Base-by-base conservation (phyloP, 2,329 filamentous ascomycete species). In the Apiospora rasikravindrae region DNA sequence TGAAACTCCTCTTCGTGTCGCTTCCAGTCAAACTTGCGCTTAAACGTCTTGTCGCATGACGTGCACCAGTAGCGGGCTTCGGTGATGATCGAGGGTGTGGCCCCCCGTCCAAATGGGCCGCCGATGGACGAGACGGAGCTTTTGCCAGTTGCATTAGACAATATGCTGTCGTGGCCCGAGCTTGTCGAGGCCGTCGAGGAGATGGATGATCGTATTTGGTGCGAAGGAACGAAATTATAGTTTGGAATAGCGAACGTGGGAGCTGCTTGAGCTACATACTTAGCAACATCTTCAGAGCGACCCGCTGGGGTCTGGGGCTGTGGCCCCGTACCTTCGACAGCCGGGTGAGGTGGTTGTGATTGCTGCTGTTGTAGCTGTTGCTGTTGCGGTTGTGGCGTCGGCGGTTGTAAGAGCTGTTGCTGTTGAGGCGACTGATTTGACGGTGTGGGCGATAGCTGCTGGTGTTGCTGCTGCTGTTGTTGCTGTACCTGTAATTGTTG, bases 1-100 rank as follows among this genome's bases (percentile, higher is more conserved):
- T 92, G 90, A 77, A 92, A 91, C 80, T 91, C 90, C 76, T 92
- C 90, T 78, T 92, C 90, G 80, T 93, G 91, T 44, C 89, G 87
- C 80, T 91, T 91, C 91, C 88, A 93, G 79, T 92, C 90, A 74
- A 91, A 90, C 78, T 92, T 92, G 75, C 89, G 87, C 82, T 90
- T 90, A 78, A 92, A 90, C 66, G 89, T 90, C 68, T 90, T 91
- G 79, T 92, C 89, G 80, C 85, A 86, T 45, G 84, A 84, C 0
- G 83, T 86, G 75, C 84, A 86, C 80, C 77, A 82, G 73, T 79
- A 80, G 70, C 77, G 79, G 51, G 78, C 76, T 37, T 79, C 78
- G 44, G 71, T 74, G 68, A 75, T 67, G 8, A 75, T 67, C 5
- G 74, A 74, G 42, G 75, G 73, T 7, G 76, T 71, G 7, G 70